Conservation (phyloP, 306 rosid genomes). For the Styphnolobium japonicum region DNA sequence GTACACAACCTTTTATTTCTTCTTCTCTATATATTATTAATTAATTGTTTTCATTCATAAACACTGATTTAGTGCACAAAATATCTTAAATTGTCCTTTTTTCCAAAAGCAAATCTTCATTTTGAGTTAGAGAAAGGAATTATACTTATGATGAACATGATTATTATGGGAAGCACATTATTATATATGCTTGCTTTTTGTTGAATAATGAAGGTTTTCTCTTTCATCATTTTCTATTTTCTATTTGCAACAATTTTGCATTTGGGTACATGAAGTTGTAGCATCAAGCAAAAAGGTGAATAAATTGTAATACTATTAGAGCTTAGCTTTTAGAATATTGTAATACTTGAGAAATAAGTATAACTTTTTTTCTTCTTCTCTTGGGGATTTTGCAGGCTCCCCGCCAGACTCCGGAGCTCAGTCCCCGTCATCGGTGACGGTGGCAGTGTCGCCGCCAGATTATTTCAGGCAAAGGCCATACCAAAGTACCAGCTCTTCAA, state of each 20-base stretch:
- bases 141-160: neutral
- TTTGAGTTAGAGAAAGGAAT: neutral
- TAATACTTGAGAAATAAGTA: neutral
- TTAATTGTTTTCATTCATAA: neutral
- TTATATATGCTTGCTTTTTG: neutral
- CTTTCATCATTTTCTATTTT: neutral
- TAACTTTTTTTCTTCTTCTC: neutral
- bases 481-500: slow-evolving; percentile 37
- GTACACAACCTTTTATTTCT: slow-evolving; percentile 26
- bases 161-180: neutral
- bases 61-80: neutral
- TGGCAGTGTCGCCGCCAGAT: slow-evolving; percentile 61
- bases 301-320: neutral
- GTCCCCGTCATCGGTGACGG: slow-evolving; percentile 53
- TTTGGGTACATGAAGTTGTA: neutral
- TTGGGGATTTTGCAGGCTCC: slow-evolving; percentile 29
- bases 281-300: neutral
- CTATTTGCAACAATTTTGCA: neutral
- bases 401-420: slow-evolving; percentile 47
- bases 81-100: too few relatives aligned
- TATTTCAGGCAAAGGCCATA: slow-evolving; percentile 47
- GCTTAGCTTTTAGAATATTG: neutral
- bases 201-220: neutral
- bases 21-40: too few relatives aligned
- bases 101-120: too few relatives aligned